phyloP scores from a whole-genome alignment of 1,284 basidiomycete species.

The Trichosporon ovoides region DNA sequence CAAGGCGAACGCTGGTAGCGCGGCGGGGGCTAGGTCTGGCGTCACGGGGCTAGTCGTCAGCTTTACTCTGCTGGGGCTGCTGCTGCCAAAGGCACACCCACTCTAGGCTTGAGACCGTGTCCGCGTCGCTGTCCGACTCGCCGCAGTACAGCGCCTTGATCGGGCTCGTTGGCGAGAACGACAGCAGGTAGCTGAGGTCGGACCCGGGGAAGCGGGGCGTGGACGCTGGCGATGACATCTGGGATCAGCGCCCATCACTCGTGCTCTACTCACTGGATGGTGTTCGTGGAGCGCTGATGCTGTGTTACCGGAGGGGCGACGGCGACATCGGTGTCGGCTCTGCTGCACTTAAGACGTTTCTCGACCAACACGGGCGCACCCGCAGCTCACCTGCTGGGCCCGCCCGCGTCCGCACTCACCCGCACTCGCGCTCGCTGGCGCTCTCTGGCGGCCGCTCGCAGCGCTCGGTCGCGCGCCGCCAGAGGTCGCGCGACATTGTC shows the following conservation, averaged over 20 bases:
- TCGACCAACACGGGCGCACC: background rate
- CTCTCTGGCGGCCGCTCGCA: too few species aligned
- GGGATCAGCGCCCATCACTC: background rate
- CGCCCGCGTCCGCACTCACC: too few species aligned
- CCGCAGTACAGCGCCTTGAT: background rate
- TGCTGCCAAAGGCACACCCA: too few species aligned
- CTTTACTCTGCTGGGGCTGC: too few species aligned
- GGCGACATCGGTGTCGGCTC: background rate
- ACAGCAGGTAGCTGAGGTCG: background rate
- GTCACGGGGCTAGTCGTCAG: background rate
- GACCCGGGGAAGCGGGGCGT: background rate
- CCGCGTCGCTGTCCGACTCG: background rate
- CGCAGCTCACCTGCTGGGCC: too few species aligned
- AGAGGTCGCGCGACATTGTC: too few species aligned
- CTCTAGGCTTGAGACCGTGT: background rate
- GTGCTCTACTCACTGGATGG: background rate
- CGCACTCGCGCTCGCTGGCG: too few species aligned
- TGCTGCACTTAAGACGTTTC: background rate
- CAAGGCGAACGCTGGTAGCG: background rate
- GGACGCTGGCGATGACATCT: slow-evolving; percentile 1
- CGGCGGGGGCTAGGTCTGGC: too few species aligned
- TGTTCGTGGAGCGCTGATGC: background rate
- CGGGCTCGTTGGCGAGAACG: background rate
- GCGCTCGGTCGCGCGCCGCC: background rate
- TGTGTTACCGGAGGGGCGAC: background rate